Base-by-base conservation (phyloP, 1,284 basidiomycete genomes). In the Phylloboletellus chloephorus region DNA sequence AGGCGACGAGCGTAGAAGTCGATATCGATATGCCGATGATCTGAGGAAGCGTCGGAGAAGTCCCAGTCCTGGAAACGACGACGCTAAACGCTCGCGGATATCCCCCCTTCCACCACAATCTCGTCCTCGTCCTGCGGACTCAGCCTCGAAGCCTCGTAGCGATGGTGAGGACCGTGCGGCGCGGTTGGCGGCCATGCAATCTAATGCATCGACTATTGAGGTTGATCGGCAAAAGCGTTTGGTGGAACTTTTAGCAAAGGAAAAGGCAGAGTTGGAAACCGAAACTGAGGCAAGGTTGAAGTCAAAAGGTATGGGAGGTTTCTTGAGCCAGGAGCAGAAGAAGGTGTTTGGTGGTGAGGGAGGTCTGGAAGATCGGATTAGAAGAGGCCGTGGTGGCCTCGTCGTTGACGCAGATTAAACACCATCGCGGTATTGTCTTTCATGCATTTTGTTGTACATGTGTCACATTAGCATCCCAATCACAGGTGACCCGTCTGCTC, bases 141-240 rank as follows among this genome's bases (percentile, higher is more conserved):
- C 55, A 49, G 12, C 33, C 39, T 45, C 48, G 29, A 47, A 50
- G 40, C 15, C 49, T 47, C 19, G 52, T 53, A 36, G 54, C 15
- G 48, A 48, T 29, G 61, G 58, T 4, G 73, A 78, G 2, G 80
- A 85, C 40, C 85, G 91, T 22, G 82, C 82, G 2, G 86, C 88
- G 16, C 81, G 85, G 22, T 71, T 97, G 13, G 91, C 88, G 0
- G 86, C 88, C 8, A 96, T 97, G 93, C 68, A 81, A 19, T 63
- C 74, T 1, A 78, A 85, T 49, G 93, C 93, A 1, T 62, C 68
- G 19, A 60, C 66, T 12, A 72, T 92, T 68, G 71, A 74, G 26
- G 57, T 60, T 1, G 80, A 88, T 41, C 76, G 89, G n/a, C 75
- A 81, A 49, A 74, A 79, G 49, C 77, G 82, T 28, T 65, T 89